Evolutionary conservation across 768 basidiomycete species (phyloP).

Genomic region (Bullera alba): DNA sequence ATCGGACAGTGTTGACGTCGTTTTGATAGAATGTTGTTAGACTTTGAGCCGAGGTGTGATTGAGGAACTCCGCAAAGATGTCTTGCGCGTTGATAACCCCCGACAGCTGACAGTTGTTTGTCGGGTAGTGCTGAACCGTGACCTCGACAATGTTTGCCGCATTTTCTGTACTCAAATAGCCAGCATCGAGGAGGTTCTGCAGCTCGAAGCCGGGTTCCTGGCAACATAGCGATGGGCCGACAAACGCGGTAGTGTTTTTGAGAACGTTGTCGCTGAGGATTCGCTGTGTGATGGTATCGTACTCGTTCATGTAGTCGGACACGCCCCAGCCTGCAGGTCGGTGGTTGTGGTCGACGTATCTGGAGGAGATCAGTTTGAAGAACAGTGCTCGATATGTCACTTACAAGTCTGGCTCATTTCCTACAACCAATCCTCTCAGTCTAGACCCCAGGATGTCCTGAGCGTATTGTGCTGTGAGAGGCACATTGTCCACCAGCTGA

Average conservation of each 20-base stretch:
- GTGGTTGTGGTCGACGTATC: slow-evolving; percentile 40
- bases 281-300: slow-evolving; percentile 52
- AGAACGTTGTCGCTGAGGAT: slow-evolving; percentile 46
- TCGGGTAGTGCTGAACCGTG: slow-evolving; percentile 45
- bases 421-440: slow-evolving; percentile 63
- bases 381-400: slow-evolving; percentile 1
- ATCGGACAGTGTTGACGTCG: slow-evolving; percentile 50
- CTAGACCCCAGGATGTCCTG: slow-evolving; percentile 60
- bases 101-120: slow-evolving; percentile 46
- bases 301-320: slow-evolving; percentile 54
- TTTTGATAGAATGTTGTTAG: slow-evolving; percentile 56
- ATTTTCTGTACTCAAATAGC: slow-evolving; percentile 38
- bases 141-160: slow-evolving; percentile 34
- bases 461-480: slow-evolving; percentile 54
- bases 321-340: slow-evolving; percentile 35
- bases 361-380: slow-evolving; percentile 4
- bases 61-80: slow-evolving; percentile 54
- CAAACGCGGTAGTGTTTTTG: slow-evolving; percentile 50
- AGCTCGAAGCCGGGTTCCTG: slow-evolving; percentile 51
- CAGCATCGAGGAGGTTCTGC: slow-evolving; percentile 41
- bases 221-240: slow-evolving; percentile 61
- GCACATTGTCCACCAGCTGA: slow-evolving; percentile 51
- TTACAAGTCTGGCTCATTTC: slow-evolving; percentile 73
- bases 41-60: slow-evolving; percentile 53
- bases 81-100: slow-evolving; percentile 46